Base-by-base conservation (phyloP, 2,329 filamentous ascomycete genomes). In the Incumbomyces delicatus region DNA sequence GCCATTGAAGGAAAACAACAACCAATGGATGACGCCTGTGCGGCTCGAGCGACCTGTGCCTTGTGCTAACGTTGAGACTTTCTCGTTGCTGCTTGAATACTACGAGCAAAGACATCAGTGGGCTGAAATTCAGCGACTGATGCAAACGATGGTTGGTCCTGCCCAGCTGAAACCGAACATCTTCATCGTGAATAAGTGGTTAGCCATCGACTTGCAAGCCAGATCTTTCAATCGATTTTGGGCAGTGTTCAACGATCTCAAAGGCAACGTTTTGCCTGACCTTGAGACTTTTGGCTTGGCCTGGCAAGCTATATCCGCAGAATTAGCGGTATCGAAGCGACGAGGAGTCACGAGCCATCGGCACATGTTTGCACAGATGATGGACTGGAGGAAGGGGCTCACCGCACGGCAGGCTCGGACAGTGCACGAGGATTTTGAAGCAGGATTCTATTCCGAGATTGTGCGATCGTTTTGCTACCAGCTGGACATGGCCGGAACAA, bases 151-250 rank as follows among this genome's bases (percentile, higher is more conserved):
- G 52, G 67, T 71, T 12, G 51, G 48, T 14, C 68, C 76, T 37
- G 77, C 82, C 12, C 74, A 81, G 52, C 79, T 90, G 50, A 72
- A 69, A 45, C 76, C 82, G 1, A 82, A 86, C 58, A 77, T 80
- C 7, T 85, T 82, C 62, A 83, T 89, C 66, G 78, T 89, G 72
- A 92, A 90, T 63, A 83, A 88, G 59, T 68, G 89, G 17, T 75
- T 92, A 20, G 78, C 80, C 50, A 78, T 80, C 6, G 75, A 81
- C 51, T 72, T 83, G 39, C 75, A 80, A 50, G 74, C 75, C 48
- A 76, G 77, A 42, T 69, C 77, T 44, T 69, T 73, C 37, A 62
- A 66, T 18, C 67, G 74, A 42, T 77, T 83, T 0, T 71, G 75
- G 56, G 59, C 65, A 2, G 70, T 80, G 27, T 86, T 80, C 61